Conservation (phyloP, 805 yeast species). For the Lachancea cidri region DNA sequence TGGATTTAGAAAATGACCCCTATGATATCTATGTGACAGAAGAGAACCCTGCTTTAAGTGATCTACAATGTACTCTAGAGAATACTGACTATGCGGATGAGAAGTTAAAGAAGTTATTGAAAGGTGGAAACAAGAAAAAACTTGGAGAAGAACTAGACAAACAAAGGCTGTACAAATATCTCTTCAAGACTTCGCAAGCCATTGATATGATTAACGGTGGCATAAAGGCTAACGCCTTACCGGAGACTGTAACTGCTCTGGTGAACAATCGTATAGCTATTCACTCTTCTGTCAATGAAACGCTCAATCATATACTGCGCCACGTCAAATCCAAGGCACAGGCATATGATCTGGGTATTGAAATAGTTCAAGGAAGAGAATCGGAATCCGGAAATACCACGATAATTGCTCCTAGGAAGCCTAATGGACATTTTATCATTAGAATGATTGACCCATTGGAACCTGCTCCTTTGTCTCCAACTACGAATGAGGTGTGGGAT, state of each 20-base stretch:
- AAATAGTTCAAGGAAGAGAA: constrained; percentile 8
- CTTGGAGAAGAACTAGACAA: constrained; percentile 30
- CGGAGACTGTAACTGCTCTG: constrained; percentile 46
- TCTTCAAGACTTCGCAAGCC: constrained; percentile 55
- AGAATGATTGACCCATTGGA: constrained; percentile 32
- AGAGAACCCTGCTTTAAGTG: constrained; percentile 50
- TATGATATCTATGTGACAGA: constrained; percentile 37
- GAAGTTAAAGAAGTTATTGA: constrained; percentile 2
- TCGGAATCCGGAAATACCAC: background rate
- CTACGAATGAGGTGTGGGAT: constrained; percentile 43
- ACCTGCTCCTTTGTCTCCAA: constrained; percentile 45
- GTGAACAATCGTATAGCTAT: constrained; percentile 56
- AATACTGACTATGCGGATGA: constrained; percentile 4
- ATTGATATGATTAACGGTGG: constrained; percentile 60
- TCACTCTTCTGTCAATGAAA: constrained; percentile 41
- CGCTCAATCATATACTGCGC: constrained; percentile 30
- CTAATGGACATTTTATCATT: constrained; percentile 23
- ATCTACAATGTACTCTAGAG: constrained; percentile 56
- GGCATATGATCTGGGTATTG: constrained; percentile 11
- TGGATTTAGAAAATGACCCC: constrained; percentile 48
- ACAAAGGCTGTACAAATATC: constrained; percentile 20
- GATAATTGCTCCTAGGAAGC: constrained; percentile 8
- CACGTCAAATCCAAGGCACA: constrained; percentile 11
- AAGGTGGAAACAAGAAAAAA: background rate
- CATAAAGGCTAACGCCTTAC: constrained; percentile 61